Conservation (phyloP, 805 yeast genomes). For the Ogataea trehaloabstinens region DNA sequence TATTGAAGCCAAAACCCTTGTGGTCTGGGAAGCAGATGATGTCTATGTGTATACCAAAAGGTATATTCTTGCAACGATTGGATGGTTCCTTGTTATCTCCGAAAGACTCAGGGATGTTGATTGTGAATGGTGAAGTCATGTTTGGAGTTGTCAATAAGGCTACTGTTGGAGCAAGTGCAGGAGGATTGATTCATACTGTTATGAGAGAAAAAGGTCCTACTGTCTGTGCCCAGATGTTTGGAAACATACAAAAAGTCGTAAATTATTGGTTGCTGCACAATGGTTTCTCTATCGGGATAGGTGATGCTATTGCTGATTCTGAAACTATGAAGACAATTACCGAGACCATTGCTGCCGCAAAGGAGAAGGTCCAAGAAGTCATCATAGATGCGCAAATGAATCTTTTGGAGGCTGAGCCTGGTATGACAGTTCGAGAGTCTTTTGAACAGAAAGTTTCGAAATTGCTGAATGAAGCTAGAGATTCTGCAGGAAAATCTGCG, state of each 20-base stretch:
- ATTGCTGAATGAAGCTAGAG: constrained; percentile 96
- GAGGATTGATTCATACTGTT: constrained; percentile 96
- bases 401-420: constrained; percentile 90
- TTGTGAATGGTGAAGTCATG: constrained; percentile 92
- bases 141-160: constrained; percentile 98
- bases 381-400: constrained; percentile 91
- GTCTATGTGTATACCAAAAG: constrained; percentile 91
- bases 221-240: constrained; percentile 84
- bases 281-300: constrained; percentile 98
- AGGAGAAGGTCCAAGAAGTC: constrained; percentile 90
- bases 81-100: constrained; percentile 88
- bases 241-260: constrained; percentile 91
- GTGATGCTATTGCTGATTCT: constrained; percentile 99
- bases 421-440: constrained; percentile 98
- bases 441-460: constrained; percentile 97
- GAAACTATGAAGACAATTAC: constrained; percentile 93
- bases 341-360: constrained; percentile 88
- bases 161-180: constrained; percentile 97
- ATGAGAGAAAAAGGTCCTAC: constrained; percentile 96
- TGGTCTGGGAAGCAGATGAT: constrained; percentile 98
- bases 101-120: constrained; percentile 92
- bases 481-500: constrained; percentile 97
- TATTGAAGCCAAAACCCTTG: constrained; percentile 88
- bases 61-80: constrained; percentile 90
- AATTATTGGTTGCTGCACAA: constrained; percentile 95